These are phyloP conservation scores for Xerocomus potaroensis DNA, from an alignment of 768 basidiomycete species.

Conservation along the genomic window DNA sequence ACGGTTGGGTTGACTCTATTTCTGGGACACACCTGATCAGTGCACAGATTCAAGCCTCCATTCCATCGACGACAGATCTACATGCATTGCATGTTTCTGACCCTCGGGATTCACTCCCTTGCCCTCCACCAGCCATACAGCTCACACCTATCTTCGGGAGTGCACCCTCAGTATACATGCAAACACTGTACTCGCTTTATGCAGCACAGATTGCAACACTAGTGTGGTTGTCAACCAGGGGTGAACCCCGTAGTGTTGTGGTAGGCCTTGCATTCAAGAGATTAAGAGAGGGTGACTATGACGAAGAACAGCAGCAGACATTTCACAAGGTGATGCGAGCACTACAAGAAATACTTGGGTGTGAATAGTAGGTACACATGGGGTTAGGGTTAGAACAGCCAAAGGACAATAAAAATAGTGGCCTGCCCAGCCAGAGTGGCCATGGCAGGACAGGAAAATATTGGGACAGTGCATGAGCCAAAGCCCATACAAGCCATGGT, in stretches of 20 bases:
- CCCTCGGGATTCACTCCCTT: slow-evolving; percentile 29
- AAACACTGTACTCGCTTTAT: slow-evolving; percentile 75
- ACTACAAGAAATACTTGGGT: slow-evolving; percentile 37
- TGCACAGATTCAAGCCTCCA: slow-evolving; percentile 71
- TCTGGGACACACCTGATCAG: no score
- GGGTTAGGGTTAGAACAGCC: not conserved
- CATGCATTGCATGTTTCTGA: slow-evolving; percentile 21
- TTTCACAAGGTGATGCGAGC: slow-evolving; percentile 52
- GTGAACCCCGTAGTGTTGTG: slow-evolving; percentile 55
- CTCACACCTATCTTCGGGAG: slow-evolving; percentile 76
- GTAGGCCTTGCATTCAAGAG: slow-evolving; percentile 69
- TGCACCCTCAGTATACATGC: slow-evolving; percentile 62
- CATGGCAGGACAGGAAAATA: slow-evolving; percentile 72
- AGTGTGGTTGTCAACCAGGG: slow-evolving; percentile 58
- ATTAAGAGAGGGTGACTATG: slow-evolving; percentile 23
- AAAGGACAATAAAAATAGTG: not conserved
- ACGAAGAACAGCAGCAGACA: slow-evolving; percentile 41
- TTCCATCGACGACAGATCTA: slow-evolving; percentile 62
- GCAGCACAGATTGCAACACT: slow-evolving; percentile 84
- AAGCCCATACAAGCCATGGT: slow-evolving; percentile 49
- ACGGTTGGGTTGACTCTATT: no score
- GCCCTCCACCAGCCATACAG: slow-evolving; percentile 61
- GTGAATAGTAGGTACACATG: no score
- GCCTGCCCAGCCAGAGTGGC: slow-evolving; percentile 39
- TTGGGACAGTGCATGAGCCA: slow-evolving; percentile 75